Conservation (phyloP, 2,329 filamentous ascomycete species). For the Bipolaris victoriae region DNA sequence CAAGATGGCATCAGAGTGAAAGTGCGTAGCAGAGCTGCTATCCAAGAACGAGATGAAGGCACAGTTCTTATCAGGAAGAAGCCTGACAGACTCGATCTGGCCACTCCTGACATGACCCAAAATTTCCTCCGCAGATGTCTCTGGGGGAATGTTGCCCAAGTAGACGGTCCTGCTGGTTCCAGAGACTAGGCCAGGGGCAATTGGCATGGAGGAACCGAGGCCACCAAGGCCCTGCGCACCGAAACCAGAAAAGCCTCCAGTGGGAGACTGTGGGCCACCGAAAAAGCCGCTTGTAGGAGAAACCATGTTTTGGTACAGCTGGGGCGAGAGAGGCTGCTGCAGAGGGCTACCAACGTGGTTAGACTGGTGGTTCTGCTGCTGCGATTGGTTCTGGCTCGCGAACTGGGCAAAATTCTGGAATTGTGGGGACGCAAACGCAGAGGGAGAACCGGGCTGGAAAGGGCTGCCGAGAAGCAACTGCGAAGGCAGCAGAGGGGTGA, state of each 20-base stretch:
- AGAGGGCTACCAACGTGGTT: slow-evolving; percentile 75
- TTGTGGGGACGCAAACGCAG: slow-evolving; percentile 86
- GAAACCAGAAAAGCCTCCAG: slow-evolving; percentile 71
- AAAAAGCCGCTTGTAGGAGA: slow-evolving; percentile 85
- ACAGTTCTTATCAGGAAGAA: slow-evolving; percentile 98
- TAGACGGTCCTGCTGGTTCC: slow-evolving; percentile 97
- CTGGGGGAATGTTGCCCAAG: slow-evolving; percentile 96
- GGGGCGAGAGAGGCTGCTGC: slow-evolving; percentile 73
- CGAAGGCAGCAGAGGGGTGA: slow-evolving; percentile 92
- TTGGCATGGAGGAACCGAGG: slow-evolving; percentile 75
- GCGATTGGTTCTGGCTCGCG: slow-evolving; percentile 61
- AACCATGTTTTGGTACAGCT: slow-evolving; percentile 82
- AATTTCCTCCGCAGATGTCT: slow-evolving; percentile 96
- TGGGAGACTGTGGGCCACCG: slow-evolving; percentile 85
- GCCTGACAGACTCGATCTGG: slow-evolving; percentile 97
- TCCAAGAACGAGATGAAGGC: slow-evolving; percentile 99
- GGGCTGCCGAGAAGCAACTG: slow-evolving; percentile 94
- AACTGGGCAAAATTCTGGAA: slow-evolving; percentile 86
- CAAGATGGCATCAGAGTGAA: slow-evolving; percentile 98
- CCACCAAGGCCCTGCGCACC: slow-evolving; percentile 64
- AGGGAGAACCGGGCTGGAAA: slow-evolving; percentile 93
- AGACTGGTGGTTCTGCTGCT: slow-evolving; percentile 63
- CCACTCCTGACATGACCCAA: slow-evolving; percentile 94
- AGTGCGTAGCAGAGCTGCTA: slow-evolving; percentile 95
- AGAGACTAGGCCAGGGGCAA: slow-evolving; percentile 80